phyloP scores from a whole-genome alignment of 2,329 filamentous ascomycete species.

The Sporothrix inflata region DNA sequence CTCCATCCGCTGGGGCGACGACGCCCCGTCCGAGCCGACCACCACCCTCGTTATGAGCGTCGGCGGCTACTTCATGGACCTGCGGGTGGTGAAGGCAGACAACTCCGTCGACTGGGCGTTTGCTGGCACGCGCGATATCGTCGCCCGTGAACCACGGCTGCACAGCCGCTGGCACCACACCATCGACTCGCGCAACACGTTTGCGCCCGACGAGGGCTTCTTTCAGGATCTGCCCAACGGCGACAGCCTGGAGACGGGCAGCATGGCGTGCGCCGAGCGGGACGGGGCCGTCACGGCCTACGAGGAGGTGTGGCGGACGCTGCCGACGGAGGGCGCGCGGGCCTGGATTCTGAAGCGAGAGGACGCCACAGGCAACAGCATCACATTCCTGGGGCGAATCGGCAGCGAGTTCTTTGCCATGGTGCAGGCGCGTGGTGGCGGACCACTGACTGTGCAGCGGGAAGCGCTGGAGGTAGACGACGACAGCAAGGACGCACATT shows the following conservation, averaged over 20 bases:
- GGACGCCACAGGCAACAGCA: not conserved
- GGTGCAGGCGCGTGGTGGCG: not conserved
- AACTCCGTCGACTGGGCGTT: conserved; percentile 27
- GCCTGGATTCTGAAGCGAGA: conserved; percentile 4
- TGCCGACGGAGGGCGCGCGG: not conserved
- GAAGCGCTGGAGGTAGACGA: not conserved
- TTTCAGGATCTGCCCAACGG: conserved; percentile 26
- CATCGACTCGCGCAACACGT: conserved; percentile 26
- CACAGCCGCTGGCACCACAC: conserved; percentile 28
- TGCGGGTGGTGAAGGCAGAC: conserved; percentile 27
- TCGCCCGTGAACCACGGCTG: conserved; percentile 1
- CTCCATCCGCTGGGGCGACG: conserved; percentile 28
- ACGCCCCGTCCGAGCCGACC: conserved; percentile 22
- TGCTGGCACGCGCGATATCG: conserved; percentile 25
- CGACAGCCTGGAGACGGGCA: conserved; percentile 29
- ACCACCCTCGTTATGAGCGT: conserved; percentile 25
- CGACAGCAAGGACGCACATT: not conserved
- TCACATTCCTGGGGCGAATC: conserved; percentile 2
- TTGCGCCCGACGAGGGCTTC: conserved; percentile 24
- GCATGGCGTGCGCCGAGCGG: conserved; percentile 27
- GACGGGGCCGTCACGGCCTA: conserved; percentile 23
- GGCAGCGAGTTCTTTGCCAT: conserved; percentile 20
- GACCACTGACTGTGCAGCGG: not conserved
- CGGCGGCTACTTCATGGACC: conserved; percentile 26
- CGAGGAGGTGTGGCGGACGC: conserved; percentile 29